Conservation (phyloP, 495 filamentous ascomycete genomes). For the Neurospora pannonica region DNA sequence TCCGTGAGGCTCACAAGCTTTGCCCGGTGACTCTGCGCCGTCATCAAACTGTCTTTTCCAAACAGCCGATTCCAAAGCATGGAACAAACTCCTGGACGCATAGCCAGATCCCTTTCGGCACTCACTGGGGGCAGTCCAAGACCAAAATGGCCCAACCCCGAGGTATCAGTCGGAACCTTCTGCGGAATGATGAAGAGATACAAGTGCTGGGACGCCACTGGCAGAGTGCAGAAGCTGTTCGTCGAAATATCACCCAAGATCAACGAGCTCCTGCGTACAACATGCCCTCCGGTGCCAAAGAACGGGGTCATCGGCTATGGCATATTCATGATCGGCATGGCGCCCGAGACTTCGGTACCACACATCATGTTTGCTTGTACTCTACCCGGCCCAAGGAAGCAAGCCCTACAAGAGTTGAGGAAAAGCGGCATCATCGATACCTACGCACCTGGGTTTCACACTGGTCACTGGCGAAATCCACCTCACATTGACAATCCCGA, state of each 20-base stretch:
- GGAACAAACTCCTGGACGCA: not conserved
- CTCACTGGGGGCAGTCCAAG: not conserved
- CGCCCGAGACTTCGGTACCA: not conserved
- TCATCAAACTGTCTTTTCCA: not conserved
- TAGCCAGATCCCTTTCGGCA: not conserved
- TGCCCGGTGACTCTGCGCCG: not conserved
- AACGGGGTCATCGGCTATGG: not conserved
- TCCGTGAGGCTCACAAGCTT: not conserved
- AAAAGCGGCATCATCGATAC: not conserved
- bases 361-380: not conserved
- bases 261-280: not conserved
- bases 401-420: not conserved
- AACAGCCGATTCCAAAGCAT: not conserved
- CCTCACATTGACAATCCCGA: not conserved
- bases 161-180: not conserved
- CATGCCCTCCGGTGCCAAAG: not conserved
- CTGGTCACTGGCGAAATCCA: not conserved
- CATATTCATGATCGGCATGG: not conserved
- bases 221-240: not conserved
- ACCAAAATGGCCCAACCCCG: not conserved
- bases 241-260: not conserved
- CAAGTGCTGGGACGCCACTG: not conserved
- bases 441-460: not conserved
- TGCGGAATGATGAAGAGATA: not conserved
- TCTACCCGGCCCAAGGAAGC: not conserved